Percentiles rank a stretch among this genome's conserved stretches.
Evolutionary conservation across 2,329 filamentous ascomycete genomes (phyloP).

Genomic region (Huntiella bhutanensis): DNA sequence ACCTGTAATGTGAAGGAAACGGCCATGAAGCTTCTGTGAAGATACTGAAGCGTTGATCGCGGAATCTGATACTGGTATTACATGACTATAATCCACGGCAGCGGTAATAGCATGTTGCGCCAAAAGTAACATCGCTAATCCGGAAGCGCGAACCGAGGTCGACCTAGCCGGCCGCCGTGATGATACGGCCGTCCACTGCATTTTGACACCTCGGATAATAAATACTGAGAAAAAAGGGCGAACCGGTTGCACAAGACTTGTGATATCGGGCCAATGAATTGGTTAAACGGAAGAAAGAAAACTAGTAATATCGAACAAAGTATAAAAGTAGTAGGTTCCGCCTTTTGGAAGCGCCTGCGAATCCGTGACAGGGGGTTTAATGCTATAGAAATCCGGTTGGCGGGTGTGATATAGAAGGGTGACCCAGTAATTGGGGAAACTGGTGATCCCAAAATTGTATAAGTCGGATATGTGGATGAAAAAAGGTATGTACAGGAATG

Average conservation of each 20-base stretch:
- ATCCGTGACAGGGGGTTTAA: no score
- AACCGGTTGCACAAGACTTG: no score
- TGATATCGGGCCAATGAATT: not conserved
- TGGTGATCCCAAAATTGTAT: no score
- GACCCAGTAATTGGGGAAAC: no score
- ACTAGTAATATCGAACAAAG: not conserved
- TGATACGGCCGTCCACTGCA: not conserved
- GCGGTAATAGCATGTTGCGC: slow-evolving; percentile 5
- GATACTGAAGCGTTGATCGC: not conserved
- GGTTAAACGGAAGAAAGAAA: not conserved
- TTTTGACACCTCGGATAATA: not conserved
- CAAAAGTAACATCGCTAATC: slow-evolving; percentile 2
- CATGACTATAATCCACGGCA: slow-evolving; percentile 1
- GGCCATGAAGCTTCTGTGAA: slow-evolving; percentile 35
- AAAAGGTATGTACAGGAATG: no score
- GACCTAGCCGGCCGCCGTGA: slow-evolving; percentile 1
- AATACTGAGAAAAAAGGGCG: not conserved
- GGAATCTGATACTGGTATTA: not conserved
- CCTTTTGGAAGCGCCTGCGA: no score
- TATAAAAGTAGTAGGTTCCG: not conserved
- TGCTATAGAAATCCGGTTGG: no score
- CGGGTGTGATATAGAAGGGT: no score
- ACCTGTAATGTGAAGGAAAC: slow-evolving; percentile 83
- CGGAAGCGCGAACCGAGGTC: not conserved
- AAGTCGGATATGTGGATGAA: not conserved